Conservation (phyloP, 2,329 filamentous ascomycete species). For the Apiospora hydei region DNA sequence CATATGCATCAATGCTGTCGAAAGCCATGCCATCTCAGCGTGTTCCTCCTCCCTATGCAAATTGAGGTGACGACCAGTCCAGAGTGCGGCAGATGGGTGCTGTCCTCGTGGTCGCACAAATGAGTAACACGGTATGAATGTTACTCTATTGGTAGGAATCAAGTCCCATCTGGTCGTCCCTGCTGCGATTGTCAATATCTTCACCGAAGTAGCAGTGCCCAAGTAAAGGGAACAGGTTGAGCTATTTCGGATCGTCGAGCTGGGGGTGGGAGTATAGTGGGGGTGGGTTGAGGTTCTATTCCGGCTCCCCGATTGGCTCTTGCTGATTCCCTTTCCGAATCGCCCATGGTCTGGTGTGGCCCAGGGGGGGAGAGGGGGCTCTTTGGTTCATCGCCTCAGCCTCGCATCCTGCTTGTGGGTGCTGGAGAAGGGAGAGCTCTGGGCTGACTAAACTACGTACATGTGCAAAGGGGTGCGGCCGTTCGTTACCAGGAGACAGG, state of each 20-base stretch:
- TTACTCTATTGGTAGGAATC: background rate
- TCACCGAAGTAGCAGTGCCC: background rate
- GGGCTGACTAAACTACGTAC: background rate
- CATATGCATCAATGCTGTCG: background rate
- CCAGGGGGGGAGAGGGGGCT: background rate
- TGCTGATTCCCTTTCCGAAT: background rate
- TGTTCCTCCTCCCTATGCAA: background rate
- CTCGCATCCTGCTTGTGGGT: background rate
- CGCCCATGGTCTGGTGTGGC: constrained; percentile 6
- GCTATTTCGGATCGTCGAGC: constrained; percentile 6
- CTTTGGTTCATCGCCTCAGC: constrained; percentile 6
- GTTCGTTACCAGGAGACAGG: background rate
- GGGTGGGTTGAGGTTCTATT: background rate
- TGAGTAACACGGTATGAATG: background rate
- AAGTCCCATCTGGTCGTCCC: background rate
- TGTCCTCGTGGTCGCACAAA: background rate
- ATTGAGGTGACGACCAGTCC: background rate
- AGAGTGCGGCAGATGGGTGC: background rate
- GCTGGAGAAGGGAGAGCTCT: background rate
- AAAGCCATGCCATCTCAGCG: background rate
- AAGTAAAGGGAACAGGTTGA: background rate
- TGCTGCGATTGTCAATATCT: background rate
- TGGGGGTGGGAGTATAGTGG: background rate
- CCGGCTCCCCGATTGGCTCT: constrained; percentile 1
- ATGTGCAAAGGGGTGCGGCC: background rate